Percentiles rank a stretch among this genome's conserved stretches.
These are phyloP conservation scores for Tricholoma terreum DNA, from an alignment of 768 basidiomycete species.

Conservation along the genomic window DNA sequence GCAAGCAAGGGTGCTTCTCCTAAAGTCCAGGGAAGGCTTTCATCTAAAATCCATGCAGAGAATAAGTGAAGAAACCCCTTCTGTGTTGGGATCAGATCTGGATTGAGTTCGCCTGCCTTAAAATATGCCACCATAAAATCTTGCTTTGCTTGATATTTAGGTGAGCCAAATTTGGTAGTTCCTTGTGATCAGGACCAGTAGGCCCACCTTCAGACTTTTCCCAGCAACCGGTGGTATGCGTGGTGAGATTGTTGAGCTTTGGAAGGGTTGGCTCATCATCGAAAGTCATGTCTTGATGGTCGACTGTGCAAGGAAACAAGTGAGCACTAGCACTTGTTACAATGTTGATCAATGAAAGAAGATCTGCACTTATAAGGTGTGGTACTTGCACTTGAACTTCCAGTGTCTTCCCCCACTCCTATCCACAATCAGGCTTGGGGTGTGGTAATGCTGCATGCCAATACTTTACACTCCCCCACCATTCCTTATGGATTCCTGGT, in stretches of 20 bases:
- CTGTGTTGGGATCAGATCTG: conserved; percentile 19
- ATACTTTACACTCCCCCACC: too few species aligned
- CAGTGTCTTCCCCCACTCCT: too few species aligned
- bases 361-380: too few species aligned
- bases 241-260: conserved; percentile 20
- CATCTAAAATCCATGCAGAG: conserved; percentile 30
- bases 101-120: conserved; percentile 31
- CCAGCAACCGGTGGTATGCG: too few species aligned
- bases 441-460: too few species aligned
- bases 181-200: not conserved
- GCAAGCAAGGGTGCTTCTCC: conserved; percentile 18
- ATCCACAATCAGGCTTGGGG: too few species aligned
- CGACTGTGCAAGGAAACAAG: not conserved
- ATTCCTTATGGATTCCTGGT: too few species aligned
- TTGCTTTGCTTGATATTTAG: not conserved
- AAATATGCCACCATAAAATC: conserved; percentile 27
- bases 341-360: too few species aligned
- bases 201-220: conserved; percentile 7
- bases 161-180: too few species aligned
- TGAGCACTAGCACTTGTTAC: not conserved
- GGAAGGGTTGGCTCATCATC: conserved; percentile 19
- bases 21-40: conserved; percentile 28
- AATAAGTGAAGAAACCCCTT: conserved; percentile 29
- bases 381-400: conserved; percentile 21
- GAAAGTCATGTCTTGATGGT: conserved; percentile 6